Base-by-base conservation (phyloP, 306 rosid genomes). In the Elaeagnus macrophylla region DNA sequence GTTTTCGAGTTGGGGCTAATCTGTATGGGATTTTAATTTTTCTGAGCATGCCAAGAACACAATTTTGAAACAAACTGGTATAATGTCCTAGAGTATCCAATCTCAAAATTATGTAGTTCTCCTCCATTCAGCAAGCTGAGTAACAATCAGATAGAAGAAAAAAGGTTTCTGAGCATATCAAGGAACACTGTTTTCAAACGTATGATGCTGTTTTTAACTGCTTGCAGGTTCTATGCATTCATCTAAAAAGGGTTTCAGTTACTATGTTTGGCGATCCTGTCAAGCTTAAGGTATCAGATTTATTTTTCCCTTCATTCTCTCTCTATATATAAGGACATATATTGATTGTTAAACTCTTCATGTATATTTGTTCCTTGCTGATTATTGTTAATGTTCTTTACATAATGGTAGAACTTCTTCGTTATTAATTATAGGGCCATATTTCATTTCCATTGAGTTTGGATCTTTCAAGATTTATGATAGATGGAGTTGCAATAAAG, bases 161-260 rank as follows among this genome's bases (percentile, higher is more conserved):
- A 5, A 37, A 39, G 51, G 38, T 20, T 15, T n/a, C 37, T 59
- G 64, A 47, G 1, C 32, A n/a, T n/a, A 32, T 44, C 39, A 40
- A 50, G 51, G 12, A 13, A 4, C 48, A 3, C 6, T 12, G 7
- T 3, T 44, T 44, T 7, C 48, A 11, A 11, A 17, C 53, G 10
- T 6, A 50, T 20, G 36, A 8, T 9, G 52, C 17, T 70, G 61
- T 52, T 53, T 52, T 44, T 45, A 13, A 50, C 16, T 72, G 65
- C 48, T 71, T 78, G 72, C 81, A 91, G 95, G 76, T 86, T 80
- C 61, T 91, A 41, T 91, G 97, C 78, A 68, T 91, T 61, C 94
- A 86, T 57, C 63, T 91, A 61, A 91, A 84, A 75, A 74, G 94
- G 40, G 97, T 80, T 73, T 67, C 81, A 14, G 45, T 81, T 55